phyloP scores from a whole-genome alignment of 208 protist genomes.

The Lotmaria passim region DNA sequence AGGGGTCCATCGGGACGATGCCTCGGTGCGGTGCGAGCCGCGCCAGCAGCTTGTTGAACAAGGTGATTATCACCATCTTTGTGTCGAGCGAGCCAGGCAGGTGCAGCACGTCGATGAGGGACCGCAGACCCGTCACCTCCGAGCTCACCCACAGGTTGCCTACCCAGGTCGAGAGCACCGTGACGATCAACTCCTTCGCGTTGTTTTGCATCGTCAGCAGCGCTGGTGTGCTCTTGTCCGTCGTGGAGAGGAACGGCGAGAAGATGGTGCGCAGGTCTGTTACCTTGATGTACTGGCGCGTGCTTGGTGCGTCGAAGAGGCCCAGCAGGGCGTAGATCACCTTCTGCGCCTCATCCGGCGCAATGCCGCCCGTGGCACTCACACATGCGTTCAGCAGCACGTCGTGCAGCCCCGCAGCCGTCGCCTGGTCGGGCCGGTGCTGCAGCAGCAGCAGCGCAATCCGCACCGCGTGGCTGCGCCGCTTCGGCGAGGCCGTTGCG shows the following conservation, averaged over 20 bases:
- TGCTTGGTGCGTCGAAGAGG: conserved; percentile 72
- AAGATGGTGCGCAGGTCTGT: conserved; percentile 82
- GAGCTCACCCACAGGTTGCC: conserved; percentile 78
- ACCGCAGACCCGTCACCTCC: conserved; percentile 77
- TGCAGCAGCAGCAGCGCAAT: conserved; percentile 64
- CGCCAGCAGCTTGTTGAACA: conserved; percentile 83
- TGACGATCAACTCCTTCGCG: conserved; percentile 75
- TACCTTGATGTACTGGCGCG: conserved; percentile 70
- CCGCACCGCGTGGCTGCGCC: conserved; percentile 52
- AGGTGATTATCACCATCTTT: conserved; percentile 85
- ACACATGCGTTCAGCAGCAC: conserved; percentile 75
- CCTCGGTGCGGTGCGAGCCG: conserved; percentile 85
- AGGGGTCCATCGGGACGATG: conserved; percentile 58
- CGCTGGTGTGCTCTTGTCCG: conserved; percentile 25
- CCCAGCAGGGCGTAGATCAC: conserved; percentile 63
- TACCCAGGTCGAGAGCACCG: conserved; percentile 77
- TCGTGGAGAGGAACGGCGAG: conserved; percentile 65
- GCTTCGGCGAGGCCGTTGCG: conserved; percentile 58
- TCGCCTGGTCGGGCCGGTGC: conserved; percentile 42
- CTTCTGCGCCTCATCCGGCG: conserved; percentile 60
- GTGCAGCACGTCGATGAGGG: conserved; percentile 83
- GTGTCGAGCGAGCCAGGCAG: conserved; percentile 83
- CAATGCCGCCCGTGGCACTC: conserved; percentile 52
- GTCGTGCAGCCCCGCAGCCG: conserved; percentile 58
- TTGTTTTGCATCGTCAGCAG: conserved; percentile 70